phyloP scores from a whole-genome alignment of 108 stramenopile genomes.

The Poteriospumella lacustris region DNA sequence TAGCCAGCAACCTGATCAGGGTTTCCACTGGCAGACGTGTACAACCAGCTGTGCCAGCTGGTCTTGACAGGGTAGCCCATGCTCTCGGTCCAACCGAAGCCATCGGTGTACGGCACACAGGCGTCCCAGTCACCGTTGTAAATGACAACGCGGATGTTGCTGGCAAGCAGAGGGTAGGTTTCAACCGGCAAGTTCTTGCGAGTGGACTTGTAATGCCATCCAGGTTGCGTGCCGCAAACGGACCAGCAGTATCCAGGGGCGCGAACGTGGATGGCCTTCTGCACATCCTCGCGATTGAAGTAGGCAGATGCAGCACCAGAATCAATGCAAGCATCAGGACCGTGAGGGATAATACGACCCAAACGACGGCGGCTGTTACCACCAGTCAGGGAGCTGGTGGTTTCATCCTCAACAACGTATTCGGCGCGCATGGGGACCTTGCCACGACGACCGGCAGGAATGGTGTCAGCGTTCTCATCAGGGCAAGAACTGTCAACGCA shows the following conservation, averaged over 20 bases:
- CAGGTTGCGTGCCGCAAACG: constrained; percentile 19
- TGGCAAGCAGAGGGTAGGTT: constrained; percentile 40
- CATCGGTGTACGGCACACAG: constrained; percentile 53
- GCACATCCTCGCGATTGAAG: constrained; percentile 36
- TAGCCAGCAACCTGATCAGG: constrained; percentile 37
- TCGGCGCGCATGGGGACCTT: not conserved
- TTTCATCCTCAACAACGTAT: not conserved
- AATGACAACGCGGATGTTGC: constrained; percentile 39
- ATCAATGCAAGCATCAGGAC: constrained; percentile 47
- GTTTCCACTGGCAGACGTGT: constrained; percentile 22
- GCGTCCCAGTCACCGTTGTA: constrained; percentile 53
- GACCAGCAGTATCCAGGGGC: constrained; percentile 21
- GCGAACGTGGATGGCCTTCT: constrained; percentile 36
- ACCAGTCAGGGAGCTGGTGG: not conserved
- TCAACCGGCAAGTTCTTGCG: constrained; percentile 45
- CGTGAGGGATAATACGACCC: constrained; percentile 23
- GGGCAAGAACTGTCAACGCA: not conserved
- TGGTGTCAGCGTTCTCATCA: not conserved
- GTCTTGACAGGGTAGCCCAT: constrained; percentile 30
- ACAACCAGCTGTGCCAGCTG: constrained; percentile 40
- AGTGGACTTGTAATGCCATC: constrained; percentile 37
- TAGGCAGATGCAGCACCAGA: constrained; percentile 27
- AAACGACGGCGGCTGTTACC: not conserved
- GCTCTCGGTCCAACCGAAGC: constrained; percentile 35
- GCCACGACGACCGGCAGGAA: not conserved